These are phyloP conservation scores for Skeletonema grethae DNA, from an alignment of 108 stramenopile genomes.

Conservation along the genomic window DNA sequence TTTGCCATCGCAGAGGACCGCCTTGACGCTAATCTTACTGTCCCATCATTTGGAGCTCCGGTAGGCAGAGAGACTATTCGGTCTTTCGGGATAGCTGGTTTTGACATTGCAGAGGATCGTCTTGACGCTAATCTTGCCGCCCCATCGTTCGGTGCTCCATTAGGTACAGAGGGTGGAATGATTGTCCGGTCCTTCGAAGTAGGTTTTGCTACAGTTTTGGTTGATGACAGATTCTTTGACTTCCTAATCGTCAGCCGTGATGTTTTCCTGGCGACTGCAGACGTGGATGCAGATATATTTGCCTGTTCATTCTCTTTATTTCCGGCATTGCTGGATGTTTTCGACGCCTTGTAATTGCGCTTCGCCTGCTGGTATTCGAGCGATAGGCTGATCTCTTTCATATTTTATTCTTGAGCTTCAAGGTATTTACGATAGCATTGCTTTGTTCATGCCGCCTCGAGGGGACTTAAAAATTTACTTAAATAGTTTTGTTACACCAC, in stretches of 20 bases:
- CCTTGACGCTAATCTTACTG: too few species aligned
- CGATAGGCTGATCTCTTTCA: conserved; percentile 5
- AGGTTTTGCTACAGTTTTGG: background rate
- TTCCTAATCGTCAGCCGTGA: background rate
- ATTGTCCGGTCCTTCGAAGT: background rate
- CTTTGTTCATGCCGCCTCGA: too few species aligned
- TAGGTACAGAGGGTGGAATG: background rate
- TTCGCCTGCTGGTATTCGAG: conserved; percentile 29
- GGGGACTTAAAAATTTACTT: too few species aligned
- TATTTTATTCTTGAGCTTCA: background rate
- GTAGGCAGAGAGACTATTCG: too few species aligned
- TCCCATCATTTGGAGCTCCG: background rate
- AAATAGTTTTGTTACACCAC: too few species aligned
- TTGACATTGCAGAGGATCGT: too few species aligned
- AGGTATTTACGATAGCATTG: too few species aligned
- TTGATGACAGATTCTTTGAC: background rate
- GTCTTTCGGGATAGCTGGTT: too few species aligned
- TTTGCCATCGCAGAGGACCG: too few species aligned
- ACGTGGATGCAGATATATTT: background rate
- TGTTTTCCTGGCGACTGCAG: background rate
- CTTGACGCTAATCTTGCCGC: too few species aligned
- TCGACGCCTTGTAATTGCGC: conserved; percentile 20
- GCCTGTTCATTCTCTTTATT: background rate
- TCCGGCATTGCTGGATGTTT: background rate
- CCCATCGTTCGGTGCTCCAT: background rate